Percentiles rank a stretch among this genome's conserved stretches.
These are phyloP conservation scores for Carex kokanica DNA, from an alignment of 176 grass and related monocot species.

Conservation along the genomic window DNA sequence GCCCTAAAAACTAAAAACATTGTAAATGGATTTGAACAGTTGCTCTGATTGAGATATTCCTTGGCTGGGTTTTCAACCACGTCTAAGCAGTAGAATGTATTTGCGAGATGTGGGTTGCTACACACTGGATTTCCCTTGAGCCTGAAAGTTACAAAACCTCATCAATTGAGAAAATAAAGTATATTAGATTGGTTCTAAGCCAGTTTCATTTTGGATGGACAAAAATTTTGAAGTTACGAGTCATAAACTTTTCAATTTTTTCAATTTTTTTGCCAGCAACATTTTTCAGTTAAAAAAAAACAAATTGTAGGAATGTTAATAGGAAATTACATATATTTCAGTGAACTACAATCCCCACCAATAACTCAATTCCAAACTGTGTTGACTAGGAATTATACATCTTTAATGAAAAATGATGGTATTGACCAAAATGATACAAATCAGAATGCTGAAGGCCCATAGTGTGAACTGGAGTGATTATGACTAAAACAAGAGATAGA, in stretches of 20 bases:
- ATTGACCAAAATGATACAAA: not conserved
- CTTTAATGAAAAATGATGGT: not conserved
- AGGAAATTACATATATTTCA: not conserved
- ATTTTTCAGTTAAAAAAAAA: not conserved
- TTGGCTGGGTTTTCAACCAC: not conserved
- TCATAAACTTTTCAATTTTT: not conserved
- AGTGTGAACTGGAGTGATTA: not conserved
- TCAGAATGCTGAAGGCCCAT: not conserved
- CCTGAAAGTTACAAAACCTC: conserved; percentile 25
- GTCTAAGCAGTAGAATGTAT: conserved; percentile 28
- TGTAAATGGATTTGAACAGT: conserved; percentile 52
- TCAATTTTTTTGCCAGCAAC: not conserved
- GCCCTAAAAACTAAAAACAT: conserved; percentile 54
- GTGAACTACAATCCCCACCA: too few relatives aligned
- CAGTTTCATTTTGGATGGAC: not conserved
- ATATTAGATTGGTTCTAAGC: not conserved
- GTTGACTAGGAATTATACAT: not conserved
- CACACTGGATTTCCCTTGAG: conserved; percentile 65
- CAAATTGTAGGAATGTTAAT: not conserved
- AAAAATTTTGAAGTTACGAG: not conserved
- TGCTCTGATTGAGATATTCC: not conserved
- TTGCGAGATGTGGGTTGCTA: conserved; percentile 28
- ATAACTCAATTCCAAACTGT: too few relatives aligned
- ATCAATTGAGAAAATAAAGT: not conserved
- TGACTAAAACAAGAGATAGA: not conserved